Conservation (phyloP, 2,329 filamentous ascomycete species). For the Trichoderma breve region DNA sequence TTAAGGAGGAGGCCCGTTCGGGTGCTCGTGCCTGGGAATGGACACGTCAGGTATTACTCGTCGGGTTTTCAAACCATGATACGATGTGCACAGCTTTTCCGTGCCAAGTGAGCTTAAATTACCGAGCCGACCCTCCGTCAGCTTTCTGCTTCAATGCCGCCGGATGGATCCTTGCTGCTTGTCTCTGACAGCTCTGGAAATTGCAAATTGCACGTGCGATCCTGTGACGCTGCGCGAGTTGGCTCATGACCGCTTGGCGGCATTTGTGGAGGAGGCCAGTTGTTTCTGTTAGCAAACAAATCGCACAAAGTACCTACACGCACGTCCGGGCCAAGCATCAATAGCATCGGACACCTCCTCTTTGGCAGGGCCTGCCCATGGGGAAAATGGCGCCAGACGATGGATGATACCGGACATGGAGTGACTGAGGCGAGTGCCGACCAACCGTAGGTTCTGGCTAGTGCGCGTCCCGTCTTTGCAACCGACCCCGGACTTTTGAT, state of each 20-base stretch:
- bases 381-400: background rate
- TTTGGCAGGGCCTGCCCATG: conserved; percentile 1
- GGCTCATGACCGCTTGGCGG: background rate
- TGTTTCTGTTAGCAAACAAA: background rate
- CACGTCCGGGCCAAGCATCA: background rate
- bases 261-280: background rate
- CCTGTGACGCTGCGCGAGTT: background rate
- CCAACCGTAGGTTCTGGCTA: conserved; percentile 8
- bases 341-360: background rate
- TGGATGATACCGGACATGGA: background rate
- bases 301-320: background rate
- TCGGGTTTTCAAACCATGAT: background rate
- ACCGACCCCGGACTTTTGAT: conserved; percentile 3
- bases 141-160: background rate
- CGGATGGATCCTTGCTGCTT: background rate
- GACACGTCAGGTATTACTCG: background rate
- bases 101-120: background rate
- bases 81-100: background rate
- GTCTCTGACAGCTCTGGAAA: background rate
- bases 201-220: background rate
- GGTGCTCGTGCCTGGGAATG: background rate
- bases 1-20: background rate
- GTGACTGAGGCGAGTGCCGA: background rate
- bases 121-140: background rate
- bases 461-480: background rate